Conservation (phyloP, 1,139 yeast species). For the Magnusiomyces magnusii region DNA sequence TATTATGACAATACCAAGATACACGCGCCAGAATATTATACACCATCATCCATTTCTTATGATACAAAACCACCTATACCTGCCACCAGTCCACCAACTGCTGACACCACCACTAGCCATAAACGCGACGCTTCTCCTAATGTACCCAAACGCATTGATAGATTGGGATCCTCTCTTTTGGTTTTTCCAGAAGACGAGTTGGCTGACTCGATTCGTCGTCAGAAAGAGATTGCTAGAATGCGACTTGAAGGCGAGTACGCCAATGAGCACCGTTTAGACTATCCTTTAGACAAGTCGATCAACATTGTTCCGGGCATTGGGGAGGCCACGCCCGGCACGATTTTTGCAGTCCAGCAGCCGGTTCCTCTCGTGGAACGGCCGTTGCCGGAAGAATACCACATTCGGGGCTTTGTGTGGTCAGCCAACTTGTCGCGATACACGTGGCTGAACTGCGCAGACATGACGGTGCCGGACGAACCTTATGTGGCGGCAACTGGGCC, state of each 20-base stretch:
- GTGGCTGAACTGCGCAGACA: neutral
- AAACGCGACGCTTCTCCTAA: neutral
- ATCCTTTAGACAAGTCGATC: no score
- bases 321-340: neutral
- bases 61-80: neutral
- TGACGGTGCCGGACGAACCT: conserved; percentile 13
- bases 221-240: neutral
- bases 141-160: neutral
- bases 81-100: conserved; percentile 3
- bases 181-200: neutral
- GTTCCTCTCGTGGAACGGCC: conserved; percentile 12
- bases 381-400: conserved; percentile 19
- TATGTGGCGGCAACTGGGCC: conserved; percentile 10
- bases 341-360: neutral
- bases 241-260: no score
- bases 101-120: conserved; percentile 13
- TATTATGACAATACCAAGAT: neutral
- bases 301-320: no score
- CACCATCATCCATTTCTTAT: neutral
- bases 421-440: neutral
- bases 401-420: conserved; percentile 18
- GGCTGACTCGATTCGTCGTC: neutral
- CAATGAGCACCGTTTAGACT: no score
- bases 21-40: neutral
- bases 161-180: neutral